Evolutionary conservation across 2,329 filamentous ascomycete genomes (phyloP).

Genomic region (Calcarisporium arbuscula): DNA sequence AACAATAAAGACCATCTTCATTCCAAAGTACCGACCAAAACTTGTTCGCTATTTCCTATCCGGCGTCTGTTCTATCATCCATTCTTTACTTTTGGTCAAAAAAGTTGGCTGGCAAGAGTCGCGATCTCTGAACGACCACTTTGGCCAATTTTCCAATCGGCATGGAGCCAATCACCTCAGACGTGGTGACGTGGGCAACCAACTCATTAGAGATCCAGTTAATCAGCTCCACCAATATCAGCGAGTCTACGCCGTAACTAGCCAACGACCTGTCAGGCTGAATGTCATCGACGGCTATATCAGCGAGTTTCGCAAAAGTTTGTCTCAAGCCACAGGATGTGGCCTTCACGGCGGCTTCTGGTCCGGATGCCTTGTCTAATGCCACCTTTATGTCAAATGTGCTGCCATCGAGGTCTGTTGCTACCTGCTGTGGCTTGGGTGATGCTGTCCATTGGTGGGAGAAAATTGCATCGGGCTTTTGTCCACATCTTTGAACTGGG

Average conservation of each 20-base stretch:
- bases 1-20: too few species aligned
- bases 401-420: constrained; percentile 3
- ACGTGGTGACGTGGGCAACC: constrained; percentile 6
- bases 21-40: too few species aligned
- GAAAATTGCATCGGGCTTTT: constrained; percentile 6
- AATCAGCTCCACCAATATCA: constrained; percentile 7
- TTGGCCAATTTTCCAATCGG: constrained; percentile 7
- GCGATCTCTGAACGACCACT: constrained; percentile 7
- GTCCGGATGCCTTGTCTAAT: not conserved
- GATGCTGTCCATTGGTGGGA: constrained; percentile 6
- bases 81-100: too few species aligned
- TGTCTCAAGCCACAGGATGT: constrained; percentile 7
- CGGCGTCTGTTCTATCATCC: too few species aligned
- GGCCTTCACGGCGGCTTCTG: constrained; percentile 3
- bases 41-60: too few species aligned
- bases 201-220: constrained; percentile 8
- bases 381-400: constrained; percentile 5
- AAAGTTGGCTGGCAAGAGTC: constrained; percentile 3
- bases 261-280: constrained; percentile 8
- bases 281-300: constrained; percentile 5
- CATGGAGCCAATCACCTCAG: constrained; percentile 9
- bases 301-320: constrained; percentile 7
- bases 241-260: constrained; percentile 9
- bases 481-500: too few species aligned
- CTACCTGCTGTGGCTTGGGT: not conserved